Percentiles rank a stretch among this genome's conserved stretches.
These are phyloP conservation scores for Erigeron canadensis DNA, from an alignment of 129 eudicot species.

Conservation along the genomic window DNA sequence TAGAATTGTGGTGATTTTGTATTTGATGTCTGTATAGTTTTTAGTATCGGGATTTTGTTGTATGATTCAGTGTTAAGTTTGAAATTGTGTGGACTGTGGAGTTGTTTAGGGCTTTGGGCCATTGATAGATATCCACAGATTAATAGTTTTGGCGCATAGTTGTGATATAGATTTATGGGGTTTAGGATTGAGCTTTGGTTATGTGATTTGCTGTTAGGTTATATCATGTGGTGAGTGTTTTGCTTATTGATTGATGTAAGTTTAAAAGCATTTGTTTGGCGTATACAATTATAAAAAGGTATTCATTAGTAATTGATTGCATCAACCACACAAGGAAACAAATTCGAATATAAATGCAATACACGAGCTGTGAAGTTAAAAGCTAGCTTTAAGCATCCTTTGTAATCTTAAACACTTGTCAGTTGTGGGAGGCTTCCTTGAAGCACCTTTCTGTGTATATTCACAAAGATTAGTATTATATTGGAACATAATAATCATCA, in stretches of 20 bases:
- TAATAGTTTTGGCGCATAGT: no score
- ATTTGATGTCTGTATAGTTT: not conserved
- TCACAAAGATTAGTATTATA: no score
- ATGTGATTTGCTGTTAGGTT: not conserved
- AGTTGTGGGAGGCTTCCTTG: not conserved
- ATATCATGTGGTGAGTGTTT: not conserved
- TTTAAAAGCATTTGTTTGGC: constrained; percentile 7
- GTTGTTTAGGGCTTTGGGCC: not conserved
- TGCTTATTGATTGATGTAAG: not conserved
- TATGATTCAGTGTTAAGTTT: not conserved
- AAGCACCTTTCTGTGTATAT: no score
- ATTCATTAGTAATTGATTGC: not conserved
- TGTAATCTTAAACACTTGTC: not conserved
- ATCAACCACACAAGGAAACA: constrained; percentile 12
- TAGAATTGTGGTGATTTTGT: not conserved
- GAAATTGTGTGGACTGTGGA: not conserved
- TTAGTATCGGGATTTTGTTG: not conserved
- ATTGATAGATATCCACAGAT: not conserved
- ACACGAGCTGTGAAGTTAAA: constrained; percentile 11
- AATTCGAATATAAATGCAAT: not conserved
- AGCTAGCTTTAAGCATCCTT: not conserved
- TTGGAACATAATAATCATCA: not conserved
- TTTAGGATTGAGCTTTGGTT: not conserved
- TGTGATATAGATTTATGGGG: not conserved
- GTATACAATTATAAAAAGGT: constrained; percentile 5